Evolutionary conservation across 305 asterid species (phyloP), one percentile per base, ranked within the genome.

Genomic region (Fraxinus greggii): DNA sequence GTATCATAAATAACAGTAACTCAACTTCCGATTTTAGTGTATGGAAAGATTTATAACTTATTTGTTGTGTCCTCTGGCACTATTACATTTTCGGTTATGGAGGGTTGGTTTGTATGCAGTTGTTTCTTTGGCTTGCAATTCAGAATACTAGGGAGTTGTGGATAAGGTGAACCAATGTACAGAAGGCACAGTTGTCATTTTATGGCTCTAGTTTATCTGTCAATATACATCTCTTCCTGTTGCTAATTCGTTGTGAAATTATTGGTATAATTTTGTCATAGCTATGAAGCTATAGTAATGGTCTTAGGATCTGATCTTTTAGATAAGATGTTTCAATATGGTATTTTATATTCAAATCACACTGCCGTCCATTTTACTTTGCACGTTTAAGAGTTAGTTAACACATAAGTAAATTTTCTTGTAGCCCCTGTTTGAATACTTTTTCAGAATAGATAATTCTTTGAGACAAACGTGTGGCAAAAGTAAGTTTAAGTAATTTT

Each of bases 1-100:
- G 80, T 24, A 81, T 87, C 35, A 73, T 88, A 63, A 89, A 88
- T 81, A 85, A 91, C 38, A 92, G 85, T 80, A 87, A 76, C 83
- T 88, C 95, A 0, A 74, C 92, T 35, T 87, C 94, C 9, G 97
- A 95, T 83, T 93, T 87, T 83, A 93, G 83, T 17, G 91, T 93
- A 31, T 95, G 99, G 99, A 91, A 93, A 74, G 94, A 93, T 86
- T 88, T 95, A 21, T 93, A 90, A 86, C 48, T 78, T 75, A 77
- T 23, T 78, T 31, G 19, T 65, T 3, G 33, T 65, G 72, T 24
- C 35, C 72, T 65, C 72, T 24, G 33, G 72, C 72, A 24, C 72
- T 10, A 10, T 10, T 65, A 9, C 13, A 72, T 19, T 45, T 15
- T 31, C 67, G 7, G 38, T 42, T 51, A 63, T n/a, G 40, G 17